These are phyloP conservation scores for Petunia secreta DNA, from an alignment of 257 asterid species.

Conservation along the genomic window DNA sequence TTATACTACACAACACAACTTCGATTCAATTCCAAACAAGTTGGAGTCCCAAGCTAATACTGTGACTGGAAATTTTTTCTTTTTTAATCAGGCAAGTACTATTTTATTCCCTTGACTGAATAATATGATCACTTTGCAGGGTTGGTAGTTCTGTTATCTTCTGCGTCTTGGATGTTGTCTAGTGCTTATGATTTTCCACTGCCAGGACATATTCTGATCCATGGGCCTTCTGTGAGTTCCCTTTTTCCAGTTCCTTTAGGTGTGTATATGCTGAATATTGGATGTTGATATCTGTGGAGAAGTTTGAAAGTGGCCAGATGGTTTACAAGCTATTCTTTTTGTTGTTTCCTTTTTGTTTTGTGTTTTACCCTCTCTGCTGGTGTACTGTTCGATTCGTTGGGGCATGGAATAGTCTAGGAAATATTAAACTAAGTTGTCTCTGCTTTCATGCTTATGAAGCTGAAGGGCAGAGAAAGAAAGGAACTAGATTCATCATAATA, in stretches of 20 bases:
- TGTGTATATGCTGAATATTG: constrained; percentile 5
- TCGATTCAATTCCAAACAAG: no score
- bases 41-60: neutral
- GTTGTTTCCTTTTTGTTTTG: neutral
- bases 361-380: constrained; percentile 15
- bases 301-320: neutral
- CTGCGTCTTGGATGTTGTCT: constrained; percentile 60
- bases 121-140: constrained; percentile 52
- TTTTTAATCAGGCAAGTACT: neutral
- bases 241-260: constrained; percentile 26
- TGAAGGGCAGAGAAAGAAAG: neutral
- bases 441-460: neutral
- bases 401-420: constrained; percentile 19
- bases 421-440: neutral
- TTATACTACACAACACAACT: neutral
- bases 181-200: constrained; percentile 68
- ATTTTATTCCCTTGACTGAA: constrained; percentile 16
- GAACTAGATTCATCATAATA: neutral
- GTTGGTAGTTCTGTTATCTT: constrained; percentile 67
- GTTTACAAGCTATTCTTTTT: constrained; percentile 1
- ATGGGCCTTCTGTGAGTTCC: constrained; percentile 85
- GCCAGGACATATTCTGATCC: constrained; percentile 91
- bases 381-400: constrained; percentile 11
- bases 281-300: constrained; percentile 19
- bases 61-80: neutral